A percentile compares a stretch with the other conserved stretches of the same genome.
These are phyloP conservation scores for Yamadazyma philogaea DNA, from an alignment of 805 yeast genomes.

Conservation along the genomic window DNA sequence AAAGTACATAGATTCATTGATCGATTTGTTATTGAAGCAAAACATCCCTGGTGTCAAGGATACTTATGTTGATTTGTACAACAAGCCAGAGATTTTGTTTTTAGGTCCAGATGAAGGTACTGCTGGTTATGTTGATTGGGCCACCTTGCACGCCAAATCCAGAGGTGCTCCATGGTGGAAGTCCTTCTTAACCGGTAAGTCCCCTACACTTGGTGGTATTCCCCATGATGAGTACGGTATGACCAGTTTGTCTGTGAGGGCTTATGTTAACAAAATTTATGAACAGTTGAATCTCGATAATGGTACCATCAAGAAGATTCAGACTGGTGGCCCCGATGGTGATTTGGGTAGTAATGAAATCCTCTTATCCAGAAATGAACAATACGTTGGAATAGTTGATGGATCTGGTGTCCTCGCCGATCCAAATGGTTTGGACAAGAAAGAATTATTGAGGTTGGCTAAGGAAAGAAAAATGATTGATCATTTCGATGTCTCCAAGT, in stretches of 20 bases:
- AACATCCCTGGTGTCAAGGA: conserved; percentile 78
- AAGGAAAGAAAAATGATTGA: conserved; percentile 70
- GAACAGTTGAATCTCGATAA: conserved; percentile 67
- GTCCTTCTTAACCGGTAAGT: conserved; percentile 95
- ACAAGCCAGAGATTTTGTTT: conserved; percentile 83
- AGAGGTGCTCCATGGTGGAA: conserved; percentile 99
- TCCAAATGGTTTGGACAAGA: conserved; percentile 81
- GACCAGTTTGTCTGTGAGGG: conserved; percentile 93
- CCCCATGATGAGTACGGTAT: conserved; percentile 98
- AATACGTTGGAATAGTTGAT: conserved; percentile 84
- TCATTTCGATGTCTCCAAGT: conserved; percentile 60
- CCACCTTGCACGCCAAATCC: conserved; percentile 84
- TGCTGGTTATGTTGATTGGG: conserved; percentile 95
- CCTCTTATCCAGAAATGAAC: conserved; percentile 76
- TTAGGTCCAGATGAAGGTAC: conserved; percentile 99
- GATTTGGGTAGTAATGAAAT: conserved; percentile 96
- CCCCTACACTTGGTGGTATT: conserved; percentile 90
- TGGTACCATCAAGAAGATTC: conserved; percentile 67
- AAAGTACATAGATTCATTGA: conserved; percentile 87
- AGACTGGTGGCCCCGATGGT: conserved; percentile 99
- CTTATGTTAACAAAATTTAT: conserved; percentile 84
- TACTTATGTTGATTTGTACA: conserved; percentile 77
- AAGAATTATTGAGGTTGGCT: conserved; percentile 78
- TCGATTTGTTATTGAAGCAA: conserved; percentile 71
- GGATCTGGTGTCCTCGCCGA: conserved; percentile 95